Evolutionary conservation across 2,329 filamentous ascomycete genomes (phyloP), one percentile per base, ranked within the genome.

Genomic region (Diaporthe sp.): DNA sequence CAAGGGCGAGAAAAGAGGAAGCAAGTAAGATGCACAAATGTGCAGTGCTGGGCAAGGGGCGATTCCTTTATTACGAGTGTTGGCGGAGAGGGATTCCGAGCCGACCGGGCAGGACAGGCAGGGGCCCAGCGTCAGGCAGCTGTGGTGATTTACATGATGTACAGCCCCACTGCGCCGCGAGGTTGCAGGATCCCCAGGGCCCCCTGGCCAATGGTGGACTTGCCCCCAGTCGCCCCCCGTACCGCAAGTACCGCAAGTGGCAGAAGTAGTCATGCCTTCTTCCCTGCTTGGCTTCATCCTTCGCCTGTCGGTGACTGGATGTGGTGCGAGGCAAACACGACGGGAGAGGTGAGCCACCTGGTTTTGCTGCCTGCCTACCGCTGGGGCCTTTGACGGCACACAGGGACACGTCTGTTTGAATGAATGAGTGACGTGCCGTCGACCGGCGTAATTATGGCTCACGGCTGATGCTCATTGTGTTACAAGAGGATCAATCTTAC

Each of bases 91-190:
- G 42, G 64, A 68, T 54, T 66, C 64, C 64, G 64, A 68, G 64
- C 64, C 30, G 64, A 68, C 64, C 64, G 64, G 47, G 30, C 47
- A 40, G n/a, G n/a, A 22, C 30, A 28, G 30, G 57, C 38, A 30
- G 58, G 60, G 33, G 33, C 33, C 28, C 64, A 40, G 47, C 64
- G 45, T 40, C 64, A 68, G 64, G 64, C 64, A 68, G 64, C 64
- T 33, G 64, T 40, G 64, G 64, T 68, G 64, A 68, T 54, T 54
- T 68, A 68, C 64, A 54, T 33, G 61, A 67, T 67, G 61, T 67
- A 67, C 64, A 52, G 45, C 64, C 64, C 64, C 64, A 52, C 64
- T 35, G 12, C 45, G 64, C 64, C 64, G 45, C 33, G 45, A 52
- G 64, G 64, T 67, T 67, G 64, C 64, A 67, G 64, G 45, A 67